Conservation (phyloP, 371 early-diverging fungal genomes). For the Mortierella sp. region DNA sequence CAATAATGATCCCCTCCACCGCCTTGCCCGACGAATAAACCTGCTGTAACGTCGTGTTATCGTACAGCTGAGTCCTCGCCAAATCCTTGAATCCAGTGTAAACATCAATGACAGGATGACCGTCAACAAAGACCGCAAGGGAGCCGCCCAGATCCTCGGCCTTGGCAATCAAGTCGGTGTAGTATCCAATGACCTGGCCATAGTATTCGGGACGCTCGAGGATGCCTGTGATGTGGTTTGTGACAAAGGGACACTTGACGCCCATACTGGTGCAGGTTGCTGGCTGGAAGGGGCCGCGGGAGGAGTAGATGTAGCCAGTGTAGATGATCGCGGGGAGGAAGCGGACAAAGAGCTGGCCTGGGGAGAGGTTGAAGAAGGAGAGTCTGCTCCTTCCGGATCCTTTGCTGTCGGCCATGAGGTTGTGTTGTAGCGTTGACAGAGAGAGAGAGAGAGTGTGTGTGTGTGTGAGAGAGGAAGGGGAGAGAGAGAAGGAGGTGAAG, state of each 20-base stretch:
- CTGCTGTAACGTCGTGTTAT: conserved; percentile 70
- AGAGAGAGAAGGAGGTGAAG: background rate
- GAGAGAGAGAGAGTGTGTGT: too few relatives aligned
- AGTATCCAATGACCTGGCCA: conserved; percentile 47
- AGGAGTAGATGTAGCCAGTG: conserved; percentile 23
- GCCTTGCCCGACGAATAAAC: conserved; percentile 78
- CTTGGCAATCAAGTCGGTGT: conserved; percentile 51
- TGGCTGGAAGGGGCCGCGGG: conserved; percentile 36
- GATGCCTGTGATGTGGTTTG: conserved; percentile 35
- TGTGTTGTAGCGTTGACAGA: background rate
- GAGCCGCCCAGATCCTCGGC: conserved; percentile 68
- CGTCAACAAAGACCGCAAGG: conserved; percentile 69
- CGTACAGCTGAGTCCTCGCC: conserved; percentile 59
- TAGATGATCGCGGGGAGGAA: conserved; percentile 40
- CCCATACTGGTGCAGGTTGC: conserved; percentile 27
- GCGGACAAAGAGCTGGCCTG: conserved; percentile 32
- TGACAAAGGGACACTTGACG: conserved; percentile 18
- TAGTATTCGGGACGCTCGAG: conserved; percentile 52
- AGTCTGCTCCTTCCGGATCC: background rate
- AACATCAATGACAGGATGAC: conserved; percentile 70
- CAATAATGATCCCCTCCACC: conserved; percentile 72
- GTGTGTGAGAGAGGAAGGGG: background rate
- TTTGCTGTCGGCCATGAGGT: background rate
- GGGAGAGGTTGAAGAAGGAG: conserved; percentile 29
- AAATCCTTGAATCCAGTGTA: conserved; percentile 75